Conservation (phyloP, 2,329 filamentous ascomycete genomes). For the Penicillium freii region DNA sequence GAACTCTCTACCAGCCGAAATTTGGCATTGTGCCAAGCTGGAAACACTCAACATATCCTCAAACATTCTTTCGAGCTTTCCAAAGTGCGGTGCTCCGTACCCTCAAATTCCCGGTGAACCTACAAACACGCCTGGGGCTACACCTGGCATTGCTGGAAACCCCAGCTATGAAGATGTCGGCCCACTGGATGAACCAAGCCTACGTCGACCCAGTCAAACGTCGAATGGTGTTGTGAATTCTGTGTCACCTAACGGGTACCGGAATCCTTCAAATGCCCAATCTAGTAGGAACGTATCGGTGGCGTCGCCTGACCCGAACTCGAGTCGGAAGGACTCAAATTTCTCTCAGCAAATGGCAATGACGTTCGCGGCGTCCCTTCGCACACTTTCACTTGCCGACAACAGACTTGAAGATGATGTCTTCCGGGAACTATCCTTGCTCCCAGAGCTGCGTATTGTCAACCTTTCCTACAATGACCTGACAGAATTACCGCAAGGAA, state of each 20-base stretch:
- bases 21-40: conserved; percentile 92
- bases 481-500: conserved; percentile 84
- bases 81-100: conserved; percentile 70
- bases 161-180: conserved; percentile 78
- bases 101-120: conserved; percentile 59
- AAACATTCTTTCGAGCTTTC: conserved; percentile 86
- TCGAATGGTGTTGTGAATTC: conserved; percentile 74
- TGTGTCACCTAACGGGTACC: conserved; percentile 62
- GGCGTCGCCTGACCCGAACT: conserved; percentile 64
- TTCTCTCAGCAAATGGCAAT: conserved; percentile 74
- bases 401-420: conserved; percentile 93
- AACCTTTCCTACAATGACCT: conserved; percentile 95
- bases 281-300: conserved; percentile 82
- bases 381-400: conserved; percentile 84
- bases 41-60: conserved; percentile 94
- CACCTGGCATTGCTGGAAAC: conserved; percentile 55
- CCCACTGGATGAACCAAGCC: conserved; percentile 60
- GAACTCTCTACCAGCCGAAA: conserved; percentile 78
- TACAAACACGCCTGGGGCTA: conserved; percentile 45
- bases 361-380: conserved; percentile 84
- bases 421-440: conserved; percentile 82
- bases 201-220: conserved; percentile 78
- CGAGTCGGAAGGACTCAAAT: conserved; percentile 80
- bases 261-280: conserved; percentile 83
- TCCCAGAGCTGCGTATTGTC: conserved; percentile 80